Evolutionary conservation across 73 alveolate genomes (phyloP).

Genomic region (Blepharisma japonicum): DNA sequence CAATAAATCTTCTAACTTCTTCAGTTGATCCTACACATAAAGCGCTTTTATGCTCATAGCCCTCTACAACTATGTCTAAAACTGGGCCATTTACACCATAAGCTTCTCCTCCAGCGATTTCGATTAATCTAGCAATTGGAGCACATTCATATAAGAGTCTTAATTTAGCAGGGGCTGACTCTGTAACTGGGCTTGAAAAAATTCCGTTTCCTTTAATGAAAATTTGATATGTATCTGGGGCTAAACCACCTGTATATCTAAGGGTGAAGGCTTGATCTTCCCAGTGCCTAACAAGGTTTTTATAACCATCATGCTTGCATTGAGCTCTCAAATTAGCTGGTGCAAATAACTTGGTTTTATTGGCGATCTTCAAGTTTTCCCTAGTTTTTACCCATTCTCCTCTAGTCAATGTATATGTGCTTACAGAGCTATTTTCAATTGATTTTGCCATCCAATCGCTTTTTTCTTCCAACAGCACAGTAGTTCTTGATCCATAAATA

Average conservation of each 20-base stretch:
- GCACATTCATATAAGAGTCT: constrained; percentile 71
- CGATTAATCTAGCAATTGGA: constrained; percentile 71
- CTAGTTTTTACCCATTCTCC: constrained; percentile 63
- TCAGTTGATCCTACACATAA: neutral
- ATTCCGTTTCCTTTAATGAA: constrained; percentile 83
- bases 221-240: constrained; percentile 81
- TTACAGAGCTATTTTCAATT: constrained; percentile 38
- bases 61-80: constrained; percentile 12
- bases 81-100: constrained; percentile 53
- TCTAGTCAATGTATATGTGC: constrained; percentile 13
- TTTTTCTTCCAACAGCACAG: constrained; percentile 48
- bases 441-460: constrained; percentile 54
- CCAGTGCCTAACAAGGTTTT: constrained; percentile 55
- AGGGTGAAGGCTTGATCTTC: constrained; percentile 72
- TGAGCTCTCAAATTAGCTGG: constrained; percentile 80
- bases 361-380: constrained; percentile 56
- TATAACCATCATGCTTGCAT: constrained; percentile 54
- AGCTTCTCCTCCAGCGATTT: constrained; percentile 83
- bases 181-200: constrained; percentile 60
- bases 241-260: constrained; percentile 91
- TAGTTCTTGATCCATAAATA: constrained; percentile 73
- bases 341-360: constrained; percentile 72
- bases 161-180: constrained; percentile 51
- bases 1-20: constrained; percentile 1
- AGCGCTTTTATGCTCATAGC: neutral